These are phyloP conservation scores for Rhizopogon salebrosus DNA, from an alignment of 768 basidiomycete species.

Conservation along the genomic window DNA sequence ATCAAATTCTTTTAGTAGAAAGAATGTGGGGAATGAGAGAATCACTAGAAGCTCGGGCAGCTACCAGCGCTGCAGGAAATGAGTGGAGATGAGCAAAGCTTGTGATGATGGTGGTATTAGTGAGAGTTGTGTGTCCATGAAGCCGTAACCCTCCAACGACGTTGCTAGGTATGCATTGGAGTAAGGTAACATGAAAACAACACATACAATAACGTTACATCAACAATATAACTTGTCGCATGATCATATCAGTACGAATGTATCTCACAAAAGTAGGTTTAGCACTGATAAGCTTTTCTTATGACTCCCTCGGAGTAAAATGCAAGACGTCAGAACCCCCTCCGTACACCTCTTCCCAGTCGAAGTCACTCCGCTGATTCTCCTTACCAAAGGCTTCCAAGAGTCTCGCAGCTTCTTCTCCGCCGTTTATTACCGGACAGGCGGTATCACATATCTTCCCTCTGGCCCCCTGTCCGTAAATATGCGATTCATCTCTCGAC, in stretches of 20 bases:
- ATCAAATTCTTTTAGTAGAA: background rate
- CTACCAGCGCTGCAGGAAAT: slow-evolving; percentile 9
- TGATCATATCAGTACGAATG: slow-evolving; percentile 12
- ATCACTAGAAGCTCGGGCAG: slow-evolving; percentile 1
- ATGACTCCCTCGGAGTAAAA: slow-evolving; percentile 28
- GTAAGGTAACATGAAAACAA: slow-evolving; percentile 6
- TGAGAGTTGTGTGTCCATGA: slow-evolving; percentile 1
- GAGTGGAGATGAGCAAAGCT: background rate
- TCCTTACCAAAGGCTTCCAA: slow-evolving; percentile 68
- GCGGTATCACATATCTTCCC: slow-evolving; percentile 55
- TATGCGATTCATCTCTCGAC: slow-evolving; percentile 40
- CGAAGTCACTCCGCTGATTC: slow-evolving; percentile 64
- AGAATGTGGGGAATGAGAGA: slow-evolving; percentile 8
- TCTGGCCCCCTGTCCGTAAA: slow-evolving; percentile 72
- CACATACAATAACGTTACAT: slow-evolving; percentile 16
- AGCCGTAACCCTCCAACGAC: background rate
- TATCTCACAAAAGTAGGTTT: background rate
- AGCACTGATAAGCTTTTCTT: slow-evolving; percentile 5
- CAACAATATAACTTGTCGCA: slow-evolving; percentile 13
- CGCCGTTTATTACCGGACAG: slow-evolving; percentile 47
- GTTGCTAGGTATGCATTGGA: slow-evolving; percentile 22
- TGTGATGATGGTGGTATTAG: background rate
- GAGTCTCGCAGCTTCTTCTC: slow-evolving; percentile 42
- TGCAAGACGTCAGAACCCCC: slow-evolving; percentile 67
- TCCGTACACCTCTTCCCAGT: slow-evolving; percentile 67